Base-by-base conservation (phyloP, 2,329 filamentous ascomycete species). In the Penicillium sp. region DNA sequence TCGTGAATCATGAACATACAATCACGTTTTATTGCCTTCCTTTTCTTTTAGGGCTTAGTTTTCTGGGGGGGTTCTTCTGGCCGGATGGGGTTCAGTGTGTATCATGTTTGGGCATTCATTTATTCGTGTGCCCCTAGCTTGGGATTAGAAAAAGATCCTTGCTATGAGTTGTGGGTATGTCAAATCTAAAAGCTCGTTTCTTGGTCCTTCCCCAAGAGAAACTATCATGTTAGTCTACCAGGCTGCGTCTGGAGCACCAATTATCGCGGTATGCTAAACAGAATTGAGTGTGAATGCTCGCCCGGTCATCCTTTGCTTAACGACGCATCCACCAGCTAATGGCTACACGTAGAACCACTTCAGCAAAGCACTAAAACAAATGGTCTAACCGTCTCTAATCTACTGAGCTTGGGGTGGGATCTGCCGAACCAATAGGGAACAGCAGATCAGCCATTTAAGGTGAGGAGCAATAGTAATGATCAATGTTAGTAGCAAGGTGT, bases 1-100 rank as follows among this genome's bases (percentile, higher is more conserved):
- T 12, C 16, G 38, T 43, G 40, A 50, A 37, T 42, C 43, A 51
- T 55, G 53, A 53, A 59, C 55, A 60, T 63, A 56, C 40, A 45
- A 52, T 49, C 28, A 53, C 51, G 45, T 52, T 40, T 55, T 56
- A 40, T 28, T 48, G 45, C 55, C 38, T 56, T 53, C 55, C 35
- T 44, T 53, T 44, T 53, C 50, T 57, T 56, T 46, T 48, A 36
- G 47, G 53, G 58, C 56, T 58, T 49, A 17, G 44, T 30, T 54
- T 60, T 55, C 44, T 42, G 41, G 48, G 48, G 55, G 33, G 48
- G 46, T 28, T 33, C 49, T 55, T 45, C 40, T 52, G 56, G 55
- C 53, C 43, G 35, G 56, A 46, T 45, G 59, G 58, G 50, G 46
- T 57, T 55, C 19, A 56, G 43, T 58, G 53, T 57, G 60, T 55